Conservation (phyloP, 768 basidiomycete genomes). For the Tricholoma sp. region DNA sequence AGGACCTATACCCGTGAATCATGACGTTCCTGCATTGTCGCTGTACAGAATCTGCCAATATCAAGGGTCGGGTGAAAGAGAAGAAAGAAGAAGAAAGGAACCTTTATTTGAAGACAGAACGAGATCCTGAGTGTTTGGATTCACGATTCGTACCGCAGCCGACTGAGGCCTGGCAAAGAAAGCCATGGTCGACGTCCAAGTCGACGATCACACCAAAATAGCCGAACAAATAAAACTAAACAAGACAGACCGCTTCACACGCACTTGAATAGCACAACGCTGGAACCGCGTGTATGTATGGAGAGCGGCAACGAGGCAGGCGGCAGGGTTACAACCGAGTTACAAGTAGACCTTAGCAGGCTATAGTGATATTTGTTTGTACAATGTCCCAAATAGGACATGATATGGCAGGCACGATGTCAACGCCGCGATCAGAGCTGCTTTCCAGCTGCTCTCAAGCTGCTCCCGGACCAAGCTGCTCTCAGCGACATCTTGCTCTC, state of each 20-base stretch:
- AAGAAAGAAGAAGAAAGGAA: constrained; percentile 25
- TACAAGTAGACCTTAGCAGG: no score
- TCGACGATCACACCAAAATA: background rate
- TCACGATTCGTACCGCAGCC: constrained; percentile 67
- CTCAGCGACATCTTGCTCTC: constrained; percentile 11
- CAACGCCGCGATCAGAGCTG: no score
- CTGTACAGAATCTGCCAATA: constrained; percentile 53
- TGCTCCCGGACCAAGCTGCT: background rate
- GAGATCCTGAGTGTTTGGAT: constrained; percentile 47
- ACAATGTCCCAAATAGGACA: no score
- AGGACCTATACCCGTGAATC: constrained; percentile 72
- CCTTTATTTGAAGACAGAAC: constrained; percentile 49
- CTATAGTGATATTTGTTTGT: no score
- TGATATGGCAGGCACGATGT: no score
- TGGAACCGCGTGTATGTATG: no score
- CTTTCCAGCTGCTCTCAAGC: no score
- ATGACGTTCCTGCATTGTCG: constrained; percentile 87
- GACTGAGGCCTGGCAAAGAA: constrained; percentile 65
- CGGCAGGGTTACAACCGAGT: no score
- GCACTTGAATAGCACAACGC: no score
- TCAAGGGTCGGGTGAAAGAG: background rate
- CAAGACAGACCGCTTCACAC: background rate
- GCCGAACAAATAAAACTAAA: constrained; percentile 11
- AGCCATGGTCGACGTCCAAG: constrained; percentile 43
- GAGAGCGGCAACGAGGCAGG: background rate